These are phyloP conservation scores for Aspergillus fructus DNA, from an alignment of 2,329 filamentous ascomycete genomes.

Conservation along the genomic window DNA sequence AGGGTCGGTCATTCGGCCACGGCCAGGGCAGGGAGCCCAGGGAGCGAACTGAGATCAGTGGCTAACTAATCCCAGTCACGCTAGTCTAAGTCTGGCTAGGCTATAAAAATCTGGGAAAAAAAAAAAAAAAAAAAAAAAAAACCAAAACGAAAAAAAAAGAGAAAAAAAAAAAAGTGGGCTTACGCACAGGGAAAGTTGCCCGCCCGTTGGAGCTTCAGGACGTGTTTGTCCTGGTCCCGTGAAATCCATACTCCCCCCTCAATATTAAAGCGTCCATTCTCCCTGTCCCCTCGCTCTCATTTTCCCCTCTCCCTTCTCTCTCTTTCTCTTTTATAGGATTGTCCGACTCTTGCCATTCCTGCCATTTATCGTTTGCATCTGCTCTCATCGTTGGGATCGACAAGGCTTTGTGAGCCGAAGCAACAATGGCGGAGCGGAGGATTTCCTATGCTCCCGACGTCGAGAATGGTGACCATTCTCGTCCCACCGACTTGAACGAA, in stretches of 20 bases:
- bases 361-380: conserved; percentile 33
- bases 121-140: conserved; percentile 8
- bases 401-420: conserved; percentile 40
- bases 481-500: conserved; percentile 30
- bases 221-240: conserved; percentile 28
- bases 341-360: conserved; percentile 40
- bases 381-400: conserved; percentile 37
- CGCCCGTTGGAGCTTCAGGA: conserved; percentile 29
- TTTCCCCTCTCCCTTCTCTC: conserved; percentile 21
- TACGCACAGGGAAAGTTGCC: conserved; percentile 29
- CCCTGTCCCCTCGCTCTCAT: conserved; percentile 23
- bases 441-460: conserved; percentile 46
- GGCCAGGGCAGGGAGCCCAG: conserved; percentile 12
- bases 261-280: conserved; percentile 39
- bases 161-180: conserved; percentile 23
- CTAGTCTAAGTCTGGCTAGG: conserved; percentile 11
- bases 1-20: background rate
- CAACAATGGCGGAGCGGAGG: conserved; percentile 47
- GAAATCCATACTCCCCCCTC: conserved; percentile 28
- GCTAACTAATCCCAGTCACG: conserved; percentile 21
- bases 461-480: conserved; percentile 42
- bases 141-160: conserved; percentile 9
- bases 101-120: conserved; percentile 11
- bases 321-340: conserved; percentile 32
- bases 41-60: conserved; percentile 22